These are phyloP conservation scores for Trichoderma orchidacearum DNA, from an alignment of 495 filamentous ascomycete genomes.

Conservation along the genomic window DNA sequence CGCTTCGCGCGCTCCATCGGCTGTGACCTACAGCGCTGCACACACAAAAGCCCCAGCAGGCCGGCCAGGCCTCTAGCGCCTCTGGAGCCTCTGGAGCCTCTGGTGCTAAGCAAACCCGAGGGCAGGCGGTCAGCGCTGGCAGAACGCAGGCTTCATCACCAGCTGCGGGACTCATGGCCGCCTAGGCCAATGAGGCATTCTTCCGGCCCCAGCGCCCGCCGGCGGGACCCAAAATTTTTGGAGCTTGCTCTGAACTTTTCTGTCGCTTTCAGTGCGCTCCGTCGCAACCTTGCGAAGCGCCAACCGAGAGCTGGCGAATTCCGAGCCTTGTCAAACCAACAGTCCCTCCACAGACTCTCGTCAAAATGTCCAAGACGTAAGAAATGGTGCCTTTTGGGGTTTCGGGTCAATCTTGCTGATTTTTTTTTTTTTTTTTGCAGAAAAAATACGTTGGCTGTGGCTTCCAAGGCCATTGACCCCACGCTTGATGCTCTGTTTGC, in stretches of 20 bases:
- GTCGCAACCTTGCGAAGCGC: neutral
- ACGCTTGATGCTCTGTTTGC: conserved; percentile 67
- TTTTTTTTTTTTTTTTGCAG: conserved; percentile 6
- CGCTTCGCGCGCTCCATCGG: neutral
- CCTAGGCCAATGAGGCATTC: neutral
- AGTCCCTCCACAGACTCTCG: conserved; percentile 7
- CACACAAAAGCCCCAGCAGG: neutral
- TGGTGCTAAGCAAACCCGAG: too few species aligned
- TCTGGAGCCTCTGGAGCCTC: too few species aligned
- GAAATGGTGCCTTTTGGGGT: conserved; percentile 2
- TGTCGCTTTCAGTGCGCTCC: neutral
- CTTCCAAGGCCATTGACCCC: conserved; percentile 52
- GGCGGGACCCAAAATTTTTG: neutral
- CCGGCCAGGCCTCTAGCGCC: neutral
- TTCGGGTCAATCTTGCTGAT: neutral
- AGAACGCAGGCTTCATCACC: neutral
- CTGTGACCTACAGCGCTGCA: neutral
- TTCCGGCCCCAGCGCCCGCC: neutral
- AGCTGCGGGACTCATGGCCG: neutral
- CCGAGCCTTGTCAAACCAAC: too few species aligned
- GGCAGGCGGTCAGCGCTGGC: neutral
- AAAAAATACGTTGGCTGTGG: conserved; percentile 18
- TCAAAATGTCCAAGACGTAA: conserved; percentile 17
- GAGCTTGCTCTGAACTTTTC: neutral
- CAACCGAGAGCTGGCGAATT: conserved; percentile 3